Percentiles rank a stretch among this genome's conserved stretches.
These are phyloP conservation scores for Ganoderma leucocontextum DNA, from an alignment of 1,284 basidiomycete species.

Conservation along the genomic window DNA sequence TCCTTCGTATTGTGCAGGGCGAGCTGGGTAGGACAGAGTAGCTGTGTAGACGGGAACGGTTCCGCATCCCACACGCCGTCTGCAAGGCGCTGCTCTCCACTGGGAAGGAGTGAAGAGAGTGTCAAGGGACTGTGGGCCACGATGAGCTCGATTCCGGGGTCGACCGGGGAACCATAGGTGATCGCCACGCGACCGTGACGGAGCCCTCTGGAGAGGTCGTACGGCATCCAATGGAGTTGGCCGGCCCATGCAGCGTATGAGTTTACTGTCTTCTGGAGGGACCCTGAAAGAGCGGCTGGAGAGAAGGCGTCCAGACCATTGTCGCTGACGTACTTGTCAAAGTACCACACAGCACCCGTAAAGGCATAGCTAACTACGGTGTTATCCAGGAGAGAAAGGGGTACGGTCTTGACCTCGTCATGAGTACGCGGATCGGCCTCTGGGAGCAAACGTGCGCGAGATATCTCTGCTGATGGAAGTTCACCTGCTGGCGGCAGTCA, in stretches of 20 bases:
- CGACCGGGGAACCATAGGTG: conserved; percentile 42
- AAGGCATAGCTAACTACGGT: conserved; percentile 40
- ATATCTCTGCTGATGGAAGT: background rate
- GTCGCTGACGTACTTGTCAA: conserved; percentile 26
- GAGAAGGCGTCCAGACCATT: conserved; percentile 21
- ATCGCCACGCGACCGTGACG: conserved; percentile 47
- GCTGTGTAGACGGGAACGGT: conserved; percentile 27
- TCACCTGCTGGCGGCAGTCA: background rate
- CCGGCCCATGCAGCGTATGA: conserved; percentile 51
- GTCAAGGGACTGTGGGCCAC: conserved; percentile 33
- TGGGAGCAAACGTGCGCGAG: background rate
- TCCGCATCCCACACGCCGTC: conserved; percentile 33
- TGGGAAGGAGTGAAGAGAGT: conserved; percentile 39
- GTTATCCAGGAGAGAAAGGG: conserved; percentile 46
- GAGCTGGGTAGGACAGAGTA: conserved; percentile 37
- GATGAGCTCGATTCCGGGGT: conserved; percentile 50
- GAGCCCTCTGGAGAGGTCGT: conserved; percentile 32
- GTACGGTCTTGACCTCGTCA: conserved; percentile 12
- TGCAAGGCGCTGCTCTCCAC: conserved; percentile 24
- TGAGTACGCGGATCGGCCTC: background rate
- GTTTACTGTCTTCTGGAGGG: conserved; percentile 42
- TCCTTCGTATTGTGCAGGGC: conserved; percentile 39
- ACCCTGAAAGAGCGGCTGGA: conserved; percentile 31
- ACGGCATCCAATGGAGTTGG: conserved; percentile 43
- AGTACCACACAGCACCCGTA: conserved; percentile 45